phyloP scores from a whole-genome alignment of 371 early-diverging fungal genomes.

The Mucor racemosus region DNA sequence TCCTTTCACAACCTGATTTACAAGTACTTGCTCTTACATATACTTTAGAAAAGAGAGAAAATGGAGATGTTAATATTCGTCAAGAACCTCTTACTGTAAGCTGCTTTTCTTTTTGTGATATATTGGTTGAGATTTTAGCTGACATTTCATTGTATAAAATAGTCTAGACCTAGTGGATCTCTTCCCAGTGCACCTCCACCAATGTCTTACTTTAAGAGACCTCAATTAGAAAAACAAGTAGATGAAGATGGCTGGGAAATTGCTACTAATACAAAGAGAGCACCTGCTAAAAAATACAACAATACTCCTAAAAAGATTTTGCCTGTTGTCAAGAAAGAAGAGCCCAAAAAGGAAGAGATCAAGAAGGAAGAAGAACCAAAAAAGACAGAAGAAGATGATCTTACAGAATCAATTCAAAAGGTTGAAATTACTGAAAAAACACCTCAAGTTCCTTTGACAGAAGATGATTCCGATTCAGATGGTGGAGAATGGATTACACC shows the following conservation, averaged over 20 bases:
- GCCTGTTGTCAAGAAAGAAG: constrained; percentile 81
- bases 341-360: constrained; percentile 86
- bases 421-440: constrained; percentile 9
- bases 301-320: constrained; percentile 16
- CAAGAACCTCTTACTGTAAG: constrained; percentile 62
- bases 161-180: constrained; percentile 43
- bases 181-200: constrained; percentile 54
- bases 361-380: constrained; percentile 81
- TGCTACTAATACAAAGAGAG: constrained; percentile 41
- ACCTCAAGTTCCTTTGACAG: constrained; percentile 24
- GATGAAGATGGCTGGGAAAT: constrained; percentile 62
- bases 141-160: background rate
- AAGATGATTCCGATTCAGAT: constrained; percentile 49
- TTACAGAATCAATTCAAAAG: background rate
- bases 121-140: too few species aligned
- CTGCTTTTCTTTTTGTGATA: background rate
- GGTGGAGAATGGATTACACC: constrained; percentile 97
- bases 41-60: constrained; percentile 79
- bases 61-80: constrained; percentile 67
- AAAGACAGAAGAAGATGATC: constrained; percentile 51
- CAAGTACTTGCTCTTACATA: constrained; percentile 89
- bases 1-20: constrained; percentile 85
- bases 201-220: constrained; percentile 14
- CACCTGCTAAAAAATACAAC: constrained; percentile 22
- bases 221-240: constrained; percentile 23